A percentile compares a stretch with the other conserved stretches of the same genome.
Conservation (phyloP, 352 stramenopile species). For the Phytophthora foliorum region DNA sequence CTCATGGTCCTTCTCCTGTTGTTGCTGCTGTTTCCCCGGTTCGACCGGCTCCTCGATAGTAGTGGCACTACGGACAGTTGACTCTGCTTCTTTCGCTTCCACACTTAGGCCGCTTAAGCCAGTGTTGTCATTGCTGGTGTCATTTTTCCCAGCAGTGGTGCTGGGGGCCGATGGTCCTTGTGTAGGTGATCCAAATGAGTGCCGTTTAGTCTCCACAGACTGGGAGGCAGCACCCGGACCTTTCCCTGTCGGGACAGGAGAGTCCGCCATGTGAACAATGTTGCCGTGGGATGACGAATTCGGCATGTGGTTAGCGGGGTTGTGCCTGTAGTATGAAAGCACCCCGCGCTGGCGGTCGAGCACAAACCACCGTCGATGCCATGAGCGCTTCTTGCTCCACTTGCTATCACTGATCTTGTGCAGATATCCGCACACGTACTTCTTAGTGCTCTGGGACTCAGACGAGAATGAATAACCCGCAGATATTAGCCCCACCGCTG, state of each 20-base stretch:
- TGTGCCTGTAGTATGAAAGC: conserved; percentile 86
- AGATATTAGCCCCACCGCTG: conserved; percentile 45
- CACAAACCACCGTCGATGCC: conserved; percentile 90
- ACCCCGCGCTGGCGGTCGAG: conserved; percentile 78
- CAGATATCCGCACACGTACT: conserved; percentile 86
- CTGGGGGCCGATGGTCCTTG: background rate
- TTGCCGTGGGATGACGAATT: conserved; percentile 66
- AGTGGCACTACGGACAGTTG: conserved; percentile 19
- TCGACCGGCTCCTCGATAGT: conserved; percentile 21
- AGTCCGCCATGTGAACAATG: conserved; percentile 79
- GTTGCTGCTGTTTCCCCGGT: conserved; percentile 19
- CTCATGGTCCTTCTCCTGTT: conserved; percentile 28
- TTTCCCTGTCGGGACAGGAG: conserved; percentile 31
- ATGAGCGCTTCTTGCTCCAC: conserved; percentile 82
- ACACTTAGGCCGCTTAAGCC: conserved; percentile 10
- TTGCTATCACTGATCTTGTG: conserved; percentile 91
- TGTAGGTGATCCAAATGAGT: conserved; percentile 20
- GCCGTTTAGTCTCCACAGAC: conserved; percentile 22
- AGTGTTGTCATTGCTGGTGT: conserved; percentile 17
- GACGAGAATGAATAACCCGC: conserved; percentile 77
- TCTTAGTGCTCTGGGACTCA: conserved; percentile 80
- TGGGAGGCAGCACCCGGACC: conserved; percentile 5
- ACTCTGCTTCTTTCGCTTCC: conserved; percentile 37
- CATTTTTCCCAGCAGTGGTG: conserved; percentile 14
- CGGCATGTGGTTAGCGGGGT: conserved; percentile 78